Conservation (phyloP, 2,329 filamentous ascomycete genomes). For the Fusarium begoniae region DNA sequence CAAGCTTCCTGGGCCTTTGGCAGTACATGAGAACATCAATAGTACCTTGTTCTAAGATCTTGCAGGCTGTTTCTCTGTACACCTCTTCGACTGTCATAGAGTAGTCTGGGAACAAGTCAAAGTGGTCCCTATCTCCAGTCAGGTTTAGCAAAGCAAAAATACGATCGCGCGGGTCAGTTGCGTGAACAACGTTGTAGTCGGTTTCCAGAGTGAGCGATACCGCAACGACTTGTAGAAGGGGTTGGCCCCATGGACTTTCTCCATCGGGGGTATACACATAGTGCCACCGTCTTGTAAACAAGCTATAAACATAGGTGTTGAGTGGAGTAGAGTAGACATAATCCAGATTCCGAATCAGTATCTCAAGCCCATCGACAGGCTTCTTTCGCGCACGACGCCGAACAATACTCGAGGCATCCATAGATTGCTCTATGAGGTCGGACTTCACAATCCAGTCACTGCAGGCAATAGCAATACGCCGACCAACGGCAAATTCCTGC, state of each 20-base stretch:
- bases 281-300: neutral
- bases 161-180: neutral
- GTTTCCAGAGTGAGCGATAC: neutral
- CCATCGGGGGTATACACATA: neutral
- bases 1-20: neutral
- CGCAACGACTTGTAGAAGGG: neutral
- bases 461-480: neutral
- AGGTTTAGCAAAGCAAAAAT: neutral
- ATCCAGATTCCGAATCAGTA: neutral
- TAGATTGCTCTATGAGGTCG: neutral
- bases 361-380: neutral
- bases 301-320: neutral
- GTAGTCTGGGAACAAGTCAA: neutral
- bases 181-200: neutral
- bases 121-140: neutral
- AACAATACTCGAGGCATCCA: neutral
- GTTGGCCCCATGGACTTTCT: neutral
- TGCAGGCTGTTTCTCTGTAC: neutral
- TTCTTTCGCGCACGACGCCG: neutral
- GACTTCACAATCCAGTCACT: neutral
- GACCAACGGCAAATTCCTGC: neutral
- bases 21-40: neutral
- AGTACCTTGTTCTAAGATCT: neutral
- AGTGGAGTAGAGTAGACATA: neutral
- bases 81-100: neutral